Evolutionary conservation across 2,329 filamentous ascomycete species (phyloP).

Genomic region (Fusarium sp.): DNA sequence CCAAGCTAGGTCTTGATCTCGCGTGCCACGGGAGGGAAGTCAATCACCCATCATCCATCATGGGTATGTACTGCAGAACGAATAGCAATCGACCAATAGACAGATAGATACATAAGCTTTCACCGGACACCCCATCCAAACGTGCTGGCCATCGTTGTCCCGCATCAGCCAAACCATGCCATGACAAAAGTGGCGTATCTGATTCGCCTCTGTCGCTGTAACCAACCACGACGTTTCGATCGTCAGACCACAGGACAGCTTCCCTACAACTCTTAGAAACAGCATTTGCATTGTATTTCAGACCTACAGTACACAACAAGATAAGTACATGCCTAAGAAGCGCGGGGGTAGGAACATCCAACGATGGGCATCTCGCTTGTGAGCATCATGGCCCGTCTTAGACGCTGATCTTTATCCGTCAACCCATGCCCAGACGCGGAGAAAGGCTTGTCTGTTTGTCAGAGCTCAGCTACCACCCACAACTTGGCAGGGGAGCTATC

Average conservation of each 20-base stretch:
- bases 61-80: conserved; percentile 16
- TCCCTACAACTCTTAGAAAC: conserved; percentile 1
- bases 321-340: no score
- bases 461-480: conserved; percentile 27
- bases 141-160: conserved; percentile 28
- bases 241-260: conserved; percentile 8
- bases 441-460: conserved; percentile 9
- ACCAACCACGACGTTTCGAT: conserved; percentile 33
- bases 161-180: conserved; percentile 27
- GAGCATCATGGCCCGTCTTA: conserved; percentile 27
- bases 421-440: conserved; percentile 18
- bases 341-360: neutral
- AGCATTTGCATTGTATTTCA: neutral
- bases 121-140: conserved; percentile 20
- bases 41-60: conserved; percentile 34
- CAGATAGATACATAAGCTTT: conserved; percentile 26
- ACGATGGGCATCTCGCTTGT: conserved; percentile 13
- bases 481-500: conserved; percentile 38
- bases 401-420: conserved; percentile 24
- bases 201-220: conserved; percentile 4
- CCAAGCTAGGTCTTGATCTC: conserved; percentile 26
- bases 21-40: conserved; percentile 28
- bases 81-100: conserved; percentile 20
- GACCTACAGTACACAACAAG: no score
- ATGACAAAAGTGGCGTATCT: conserved; percentile 37